phyloP scores from a whole-genome alignment of 352 stramenopile genomes.

The Pythium vanterpoolii region DNA sequence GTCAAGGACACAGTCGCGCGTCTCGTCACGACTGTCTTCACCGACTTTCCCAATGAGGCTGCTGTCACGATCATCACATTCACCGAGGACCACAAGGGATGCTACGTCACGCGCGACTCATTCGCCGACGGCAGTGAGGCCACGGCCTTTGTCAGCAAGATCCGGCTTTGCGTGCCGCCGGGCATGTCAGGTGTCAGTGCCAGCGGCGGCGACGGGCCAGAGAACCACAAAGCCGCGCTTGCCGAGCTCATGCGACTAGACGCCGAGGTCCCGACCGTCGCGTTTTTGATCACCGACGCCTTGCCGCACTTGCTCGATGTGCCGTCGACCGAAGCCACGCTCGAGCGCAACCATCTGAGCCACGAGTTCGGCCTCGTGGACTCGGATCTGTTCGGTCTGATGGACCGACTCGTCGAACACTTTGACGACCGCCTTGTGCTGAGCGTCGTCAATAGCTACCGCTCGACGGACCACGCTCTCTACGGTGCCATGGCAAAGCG shows the following conservation, averaged over 20 bases:
- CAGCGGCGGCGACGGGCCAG: slow-evolving; percentile 55
- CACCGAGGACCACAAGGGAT: slow-evolving; percentile 46
- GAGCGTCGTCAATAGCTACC: slow-evolving; percentile 68
- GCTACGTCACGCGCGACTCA: slow-evolving; percentile 58
- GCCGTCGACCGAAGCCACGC: slow-evolving; percentile 31
- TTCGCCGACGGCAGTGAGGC: slow-evolving; percentile 54
- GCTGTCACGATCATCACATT: slow-evolving; percentile 77
- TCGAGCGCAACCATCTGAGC: slow-evolving; percentile 45
- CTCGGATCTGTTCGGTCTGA: slow-evolving; percentile 52
- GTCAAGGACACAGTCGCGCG: slow-evolving; percentile 54
- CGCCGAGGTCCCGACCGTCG: slow-evolving; percentile 46
- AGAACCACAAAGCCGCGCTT: slow-evolving; percentile 69
- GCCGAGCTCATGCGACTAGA: slow-evolving; percentile 50
- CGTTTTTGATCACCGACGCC: slow-evolving; percentile 68
- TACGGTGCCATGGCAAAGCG: slow-evolving; percentile 57
- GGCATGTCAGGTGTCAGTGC: slow-evolving; percentile 27
- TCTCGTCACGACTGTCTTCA: slow-evolving; percentile 46
- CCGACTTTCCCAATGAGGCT: slow-evolving; percentile 42
- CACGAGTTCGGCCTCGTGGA: slow-evolving; percentile 40
- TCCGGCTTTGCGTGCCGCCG: slow-evolving; percentile 45
- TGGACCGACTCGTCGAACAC: slow-evolving; percentile 41
- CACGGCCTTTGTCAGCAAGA: slow-evolving; percentile 33
- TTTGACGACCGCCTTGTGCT: slow-evolving; percentile 56
- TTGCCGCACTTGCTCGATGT: slow-evolving; percentile 42
- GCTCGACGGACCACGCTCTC: slow-evolving; percentile 41